Conservation (phyloP, 2,329 filamentous ascomycete genomes). For the Seiridium cupressi region DNA sequence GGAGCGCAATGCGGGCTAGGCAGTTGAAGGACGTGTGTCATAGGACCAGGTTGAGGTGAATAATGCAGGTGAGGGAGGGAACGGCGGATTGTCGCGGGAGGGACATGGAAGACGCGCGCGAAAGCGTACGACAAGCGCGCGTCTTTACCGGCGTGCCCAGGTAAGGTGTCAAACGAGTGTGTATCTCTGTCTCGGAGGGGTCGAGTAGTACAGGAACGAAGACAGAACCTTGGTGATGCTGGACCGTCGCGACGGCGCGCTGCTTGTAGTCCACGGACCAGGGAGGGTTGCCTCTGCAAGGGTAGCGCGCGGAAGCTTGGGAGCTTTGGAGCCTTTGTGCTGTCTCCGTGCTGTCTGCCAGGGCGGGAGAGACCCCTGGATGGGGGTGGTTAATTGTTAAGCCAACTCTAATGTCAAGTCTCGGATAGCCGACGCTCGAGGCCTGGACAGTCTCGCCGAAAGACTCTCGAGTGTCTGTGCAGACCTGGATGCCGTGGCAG, state of each 20-base stretch:
- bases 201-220: slow-evolving; percentile 5
- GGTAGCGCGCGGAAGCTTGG: slow-evolving; percentile 7
- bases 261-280: slow-evolving; percentile 4
- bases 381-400: slow-evolving; percentile 4
- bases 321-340: background rate
- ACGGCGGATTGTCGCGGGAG: background rate
- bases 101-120: slow-evolving; percentile 4
- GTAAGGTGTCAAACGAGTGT: slow-evolving; percentile 5
- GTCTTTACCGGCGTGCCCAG: slow-evolving; percentile 1
- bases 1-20: slow-evolving; percentile 5
- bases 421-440: background rate
- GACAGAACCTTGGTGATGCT: background rate
- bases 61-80: background rate
- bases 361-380: slow-evolving; percentile 4
- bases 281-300: slow-evolving; percentile 6
- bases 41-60: background rate
- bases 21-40: slow-evolving; percentile 8
- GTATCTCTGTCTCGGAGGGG: slow-evolving; percentile 1
- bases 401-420: background rate
- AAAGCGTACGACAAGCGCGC: slow-evolving; percentile 9
- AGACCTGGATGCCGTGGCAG: background rate
- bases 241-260: slow-evolving; percentile 1
- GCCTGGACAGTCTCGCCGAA: background rate
- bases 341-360: background rate
- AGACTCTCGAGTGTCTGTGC: background rate